Conservation (phyloP, 768 basidiomycete genomes). For the Lactarius sp. region DNA sequence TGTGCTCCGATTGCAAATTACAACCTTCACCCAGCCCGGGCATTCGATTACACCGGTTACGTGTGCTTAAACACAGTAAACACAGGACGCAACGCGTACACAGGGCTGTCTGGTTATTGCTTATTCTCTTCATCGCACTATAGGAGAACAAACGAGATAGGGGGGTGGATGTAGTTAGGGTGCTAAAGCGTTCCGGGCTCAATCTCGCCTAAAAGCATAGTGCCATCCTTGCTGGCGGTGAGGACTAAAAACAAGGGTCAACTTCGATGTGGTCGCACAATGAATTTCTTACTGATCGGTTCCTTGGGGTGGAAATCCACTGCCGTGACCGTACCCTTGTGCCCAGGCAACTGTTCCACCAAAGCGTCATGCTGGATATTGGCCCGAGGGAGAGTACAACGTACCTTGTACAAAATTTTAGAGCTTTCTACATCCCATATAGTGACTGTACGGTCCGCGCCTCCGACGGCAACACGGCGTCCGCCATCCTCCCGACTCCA, state of each 20-base stretch:
- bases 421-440: slow-evolving; percentile 84
- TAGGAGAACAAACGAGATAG: background rate
- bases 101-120: slow-evolving; percentile 23
- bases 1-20: slow-evolving; percentile 28
- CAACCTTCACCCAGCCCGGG: slow-evolving; percentile 24
- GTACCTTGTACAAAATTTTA: slow-evolving; percentile 73
- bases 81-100: slow-evolving; percentile 6
- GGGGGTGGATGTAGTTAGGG: background rate
- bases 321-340: slow-evolving; percentile 93
- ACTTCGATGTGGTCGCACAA: background rate
- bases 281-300: slow-evolving; percentile 70
- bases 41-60: slow-evolving; percentile 16
- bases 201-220: slow-evolving; percentile 88
- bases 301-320: slow-evolving; percentile 96
- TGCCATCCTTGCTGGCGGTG: slow-evolving; percentile 89
- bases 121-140: slow-evolving; percentile 24
- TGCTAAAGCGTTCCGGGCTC: slow-evolving; percentile 46
- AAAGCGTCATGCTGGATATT: background rate
- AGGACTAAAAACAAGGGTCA: slow-evolving; percentile 51
- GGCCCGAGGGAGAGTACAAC: slow-evolving; percentile 18
- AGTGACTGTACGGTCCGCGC: slow-evolving; percentile 81
- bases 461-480: slow-evolving; percentile 78
- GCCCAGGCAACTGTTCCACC: slow-evolving; percentile 71
- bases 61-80: slow-evolving; percentile 5
- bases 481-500: slow-evolving; percentile 90